Evolutionary conservation across 768 basidiomycete genomes (phyloP).

Genomic region (Lentinula sp.): DNA sequence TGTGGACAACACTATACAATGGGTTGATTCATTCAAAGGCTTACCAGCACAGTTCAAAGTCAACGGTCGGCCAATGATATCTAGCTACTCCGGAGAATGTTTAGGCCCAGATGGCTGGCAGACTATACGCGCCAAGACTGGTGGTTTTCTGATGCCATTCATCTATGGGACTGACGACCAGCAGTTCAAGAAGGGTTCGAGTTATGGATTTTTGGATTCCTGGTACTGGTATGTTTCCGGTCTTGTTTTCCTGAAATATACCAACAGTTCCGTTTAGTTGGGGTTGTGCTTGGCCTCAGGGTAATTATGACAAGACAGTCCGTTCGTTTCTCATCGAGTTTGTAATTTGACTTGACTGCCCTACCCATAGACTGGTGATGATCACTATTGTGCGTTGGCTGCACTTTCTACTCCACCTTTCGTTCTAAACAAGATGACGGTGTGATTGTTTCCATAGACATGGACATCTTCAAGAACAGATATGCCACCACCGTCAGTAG

Average conservation of each 20-base stretch:
- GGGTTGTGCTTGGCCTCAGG: slow-evolving; percentile 60
- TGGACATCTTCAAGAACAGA: slow-evolving; percentile 32
- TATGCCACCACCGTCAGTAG: slow-evolving; percentile 34
- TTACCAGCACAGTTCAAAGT: background rate
- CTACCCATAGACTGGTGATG: slow-evolving; percentile 32
- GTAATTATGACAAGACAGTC: slow-evolving; percentile 30
- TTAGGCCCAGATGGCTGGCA: slow-evolving; percentile 1
- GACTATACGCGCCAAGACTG: slow-evolving; percentile 36
- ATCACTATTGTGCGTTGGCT: slow-evolving; percentile 38
- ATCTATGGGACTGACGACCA: slow-evolving; percentile 46
- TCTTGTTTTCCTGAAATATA: background rate
- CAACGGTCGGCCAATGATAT: slow-evolving; percentile 2
- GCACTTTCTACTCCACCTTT: background rate
- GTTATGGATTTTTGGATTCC: slow-evolving; percentile 38
- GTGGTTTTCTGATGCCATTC: slow-evolving; percentile 42
- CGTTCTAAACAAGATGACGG: background rate
- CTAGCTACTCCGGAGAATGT: background rate
- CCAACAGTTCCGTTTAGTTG: slow-evolving; percentile 27
- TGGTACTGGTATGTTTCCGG: slow-evolving; percentile 37
- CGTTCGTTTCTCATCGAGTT: slow-evolving; percentile 7
- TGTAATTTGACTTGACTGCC: background rate
- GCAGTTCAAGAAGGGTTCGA: slow-evolving; percentile 25
- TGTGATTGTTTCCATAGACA: slow-evolving; percentile 22
- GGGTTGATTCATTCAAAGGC: background rate
- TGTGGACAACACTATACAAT: slow-evolving; percentile 16